Conservation (phyloP, 2,329 filamentous ascomycete species). For the Claviceps cyperi region DNA sequence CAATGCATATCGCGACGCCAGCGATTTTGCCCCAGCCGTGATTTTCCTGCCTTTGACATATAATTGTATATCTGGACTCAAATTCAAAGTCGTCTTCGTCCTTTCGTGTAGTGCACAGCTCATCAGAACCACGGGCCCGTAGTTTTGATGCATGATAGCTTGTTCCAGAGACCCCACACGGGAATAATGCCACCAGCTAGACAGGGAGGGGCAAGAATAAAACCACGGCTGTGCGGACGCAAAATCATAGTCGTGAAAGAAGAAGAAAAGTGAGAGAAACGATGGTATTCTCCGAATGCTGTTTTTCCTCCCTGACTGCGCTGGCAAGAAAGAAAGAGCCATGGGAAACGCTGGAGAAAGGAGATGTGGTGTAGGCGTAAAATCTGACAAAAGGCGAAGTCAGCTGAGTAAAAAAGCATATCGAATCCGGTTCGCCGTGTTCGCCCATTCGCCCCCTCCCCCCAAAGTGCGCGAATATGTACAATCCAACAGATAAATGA, state of each 20-base stretch:
- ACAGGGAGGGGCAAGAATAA: not conserved
- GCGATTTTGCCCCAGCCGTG: constrained; percentile 2
- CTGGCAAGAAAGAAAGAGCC: not conserved
- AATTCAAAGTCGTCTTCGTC: not conserved
- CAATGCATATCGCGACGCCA: constrained; percentile 6
- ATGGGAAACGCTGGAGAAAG: not conserved
- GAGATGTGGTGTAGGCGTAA: constrained; percentile 1
- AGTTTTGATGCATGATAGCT: constrained; percentile 3
- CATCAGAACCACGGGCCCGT: not conserved
- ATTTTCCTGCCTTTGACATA: constrained; percentile 3
- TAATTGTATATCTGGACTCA: constrained; percentile 1
- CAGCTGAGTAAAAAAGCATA: constrained; percentile 10
- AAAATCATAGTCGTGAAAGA: constrained; percentile 2
- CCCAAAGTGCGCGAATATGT: constrained; percentile 23
- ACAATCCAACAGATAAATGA: constrained; percentile 25
- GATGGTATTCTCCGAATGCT: not conserved
- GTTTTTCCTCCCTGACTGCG: not conserved
- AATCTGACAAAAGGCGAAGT: not conserved
- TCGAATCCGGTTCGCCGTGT: constrained; percentile 19
- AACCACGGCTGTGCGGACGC: constrained; percentile 11
- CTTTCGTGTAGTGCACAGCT: constrained; percentile 2
- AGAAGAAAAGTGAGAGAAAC: not conserved
- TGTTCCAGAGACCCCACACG: constrained; percentile 11
- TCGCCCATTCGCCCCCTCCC: constrained; percentile 20
- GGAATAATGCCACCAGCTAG: constrained; percentile 15